Evolutionary conservation across 1,284 basidiomycete genomes (phyloP), one percentile per base, ranked within the genome.

Genomic region (Cutaneotrichosporon mucoides): DNA sequence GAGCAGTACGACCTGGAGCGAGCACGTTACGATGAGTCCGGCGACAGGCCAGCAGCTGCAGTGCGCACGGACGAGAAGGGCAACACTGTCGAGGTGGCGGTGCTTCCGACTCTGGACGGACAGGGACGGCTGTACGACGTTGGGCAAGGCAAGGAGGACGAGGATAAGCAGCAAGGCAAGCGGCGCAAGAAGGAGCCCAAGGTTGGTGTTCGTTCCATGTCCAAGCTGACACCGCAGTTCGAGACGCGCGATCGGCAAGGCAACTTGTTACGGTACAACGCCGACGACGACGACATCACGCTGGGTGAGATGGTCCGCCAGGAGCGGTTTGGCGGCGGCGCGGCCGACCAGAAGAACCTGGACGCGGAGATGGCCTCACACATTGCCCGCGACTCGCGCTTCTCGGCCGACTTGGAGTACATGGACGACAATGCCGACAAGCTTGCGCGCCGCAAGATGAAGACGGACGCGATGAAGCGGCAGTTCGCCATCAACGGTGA

Each of bases 361-460:
- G 94, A 99, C 73, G 86, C 86, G n/a, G 89, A 95, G 74, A 86
- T 97, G 68, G 95, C 95, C 0, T 80, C 83, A 48, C 88, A 90
- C 12, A 92, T 99, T 61, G 86, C 90, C 79, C 83, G 85, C 3
- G 95, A 99, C 76, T 86, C 85, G 3, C 88, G 88, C 64, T 99
- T 92, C 75, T 80, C 90, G 86, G 87, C 88, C 67, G 84, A 93
- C 72, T 79, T 93, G 24, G 95, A 98, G 52, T 97, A 98, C 69
- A 88, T 97, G 66, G 95, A 99, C 67, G 94, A 98, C 64, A 95
- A 97, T 73, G 92, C 92, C 0, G 93, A 96, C 69, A 88, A 86
- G 65, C 83, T 99, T 0, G 92, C 90, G 37, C 82, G 92, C 62
- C 88, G 91, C 75, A 95, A 94, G 79, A 93, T 96, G 89, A 89